Evolutionary conservation across 2,329 filamentous ascomycete species (phyloP), one percentile per base, ranked within the genome.

Genomic region (Fusarium setosum): DNA sequence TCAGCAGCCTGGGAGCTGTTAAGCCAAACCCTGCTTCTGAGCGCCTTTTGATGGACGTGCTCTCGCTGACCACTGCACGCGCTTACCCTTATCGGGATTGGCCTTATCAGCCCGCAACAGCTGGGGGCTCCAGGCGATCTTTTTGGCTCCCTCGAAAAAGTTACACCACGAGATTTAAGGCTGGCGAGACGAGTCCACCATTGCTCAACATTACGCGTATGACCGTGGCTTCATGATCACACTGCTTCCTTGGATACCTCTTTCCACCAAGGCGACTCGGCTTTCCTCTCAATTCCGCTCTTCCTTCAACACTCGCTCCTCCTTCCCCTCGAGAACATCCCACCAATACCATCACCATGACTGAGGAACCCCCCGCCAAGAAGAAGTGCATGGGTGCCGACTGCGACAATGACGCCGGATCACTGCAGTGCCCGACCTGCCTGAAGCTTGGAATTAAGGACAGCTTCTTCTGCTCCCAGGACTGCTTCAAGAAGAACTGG

Each of bases 401-500:
- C 78, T 99, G 96, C 84, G 84, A 87, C 37, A 97, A 97, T 66
- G 90, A 95, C 66, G 94, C 94, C 57, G 90, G 93, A 61, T 84
- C 90, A 53, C 83, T 99, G 44, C 94, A 98, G 79, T 99, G 96
- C 79, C 96, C 96, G 54, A 98, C 93, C 48, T 99, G 96, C 77
- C 85, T 97, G 74, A 97, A 97, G 81, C 83, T 94, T 41, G 92
- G 91, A 53, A 90, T 90, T 72, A 89, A 94, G 76, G 93, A 96
- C 74, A 97, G 93, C 82, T 97, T 90, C 81, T 99, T 98, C 82
- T 99, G 96, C 83, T 94, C 94, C 24, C 96, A 99, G 79, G 96
- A 98, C 72, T 99, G 96, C 84, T 99, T 99, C 83, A 98, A 97
- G 86, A 91, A 90, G 79, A 99, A 94, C 84, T 99, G 96, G 96